Percentiles rank a stretch among this genome's conserved stretches.
Evolutionary conservation across 208 protist species (phyloP).

Genomic region (Trichomonas tenax): DNA sequence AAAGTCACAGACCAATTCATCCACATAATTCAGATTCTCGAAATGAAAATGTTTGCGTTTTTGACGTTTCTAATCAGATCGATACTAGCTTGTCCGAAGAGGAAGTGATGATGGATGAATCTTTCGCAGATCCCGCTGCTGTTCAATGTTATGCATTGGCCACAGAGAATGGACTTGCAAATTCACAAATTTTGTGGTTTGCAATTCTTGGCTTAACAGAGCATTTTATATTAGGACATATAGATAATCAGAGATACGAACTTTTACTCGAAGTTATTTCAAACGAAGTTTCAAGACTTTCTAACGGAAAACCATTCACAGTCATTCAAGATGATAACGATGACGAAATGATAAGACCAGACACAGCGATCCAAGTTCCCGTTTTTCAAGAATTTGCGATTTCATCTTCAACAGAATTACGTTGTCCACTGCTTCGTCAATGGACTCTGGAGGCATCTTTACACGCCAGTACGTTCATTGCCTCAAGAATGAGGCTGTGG

Average conservation of each 20-base stretch:
- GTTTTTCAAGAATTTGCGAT: neutral
- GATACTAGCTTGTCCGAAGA: neutral
- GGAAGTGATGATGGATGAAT: neutral
- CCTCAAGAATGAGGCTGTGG: neutral
- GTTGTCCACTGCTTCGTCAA: neutral
- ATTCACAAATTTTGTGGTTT: neutral
- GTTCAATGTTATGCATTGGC: neutral
- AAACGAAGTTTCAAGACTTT: neutral
- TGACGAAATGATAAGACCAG: neutral
- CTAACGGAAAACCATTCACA: neutral
- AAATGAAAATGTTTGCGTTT: neutral
- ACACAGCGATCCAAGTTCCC: neutral
- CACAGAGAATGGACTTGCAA: neutral
- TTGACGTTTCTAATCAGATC: neutral
- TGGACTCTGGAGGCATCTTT: conserved; percentile 1
- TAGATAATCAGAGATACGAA: neutral
- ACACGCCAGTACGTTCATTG: neutral
- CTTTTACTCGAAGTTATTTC: neutral
- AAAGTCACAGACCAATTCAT: neutral
- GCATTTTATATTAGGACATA: conserved; percentile 1
- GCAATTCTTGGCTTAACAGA: neutral
- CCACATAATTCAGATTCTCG: neutral
- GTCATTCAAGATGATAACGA: neutral
- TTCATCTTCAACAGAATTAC: neutral
- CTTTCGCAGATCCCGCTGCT: neutral